phyloP scores from a whole-genome alignment of 2,329 filamentous ascomycete genomes.

The Penicillium freii region DNA sequence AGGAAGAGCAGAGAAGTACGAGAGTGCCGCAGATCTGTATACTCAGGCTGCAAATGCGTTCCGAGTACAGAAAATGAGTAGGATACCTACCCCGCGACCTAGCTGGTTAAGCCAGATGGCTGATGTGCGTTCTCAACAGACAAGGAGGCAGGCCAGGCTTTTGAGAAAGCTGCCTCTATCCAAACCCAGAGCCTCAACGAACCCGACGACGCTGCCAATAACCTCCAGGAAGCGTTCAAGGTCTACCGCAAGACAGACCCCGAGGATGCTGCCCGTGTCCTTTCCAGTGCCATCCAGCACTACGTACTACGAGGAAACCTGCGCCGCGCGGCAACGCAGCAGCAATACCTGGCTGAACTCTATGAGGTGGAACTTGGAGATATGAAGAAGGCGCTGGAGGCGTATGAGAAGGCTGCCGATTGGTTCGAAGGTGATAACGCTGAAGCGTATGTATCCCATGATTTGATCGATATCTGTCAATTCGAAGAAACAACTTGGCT shows the following conservation, averaged over 20 bases:
- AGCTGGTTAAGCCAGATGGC: neutral
- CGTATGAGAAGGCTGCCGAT: constrained; percentile 79
- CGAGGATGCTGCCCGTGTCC: constrained; percentile 74
- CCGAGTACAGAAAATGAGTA: constrained; percentile 79
- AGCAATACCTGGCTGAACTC: constrained; percentile 83
- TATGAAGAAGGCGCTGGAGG: constrained; percentile 71
- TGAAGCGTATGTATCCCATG: constrained; percentile 57
- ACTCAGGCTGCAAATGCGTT: constrained; percentile 89
- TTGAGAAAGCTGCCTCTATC: constrained; percentile 80
- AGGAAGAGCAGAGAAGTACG: constrained; percentile 81
- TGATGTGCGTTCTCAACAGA: constrained; percentile 49
- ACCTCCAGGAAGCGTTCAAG: constrained; percentile 88
- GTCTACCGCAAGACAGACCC: constrained; percentile 84
- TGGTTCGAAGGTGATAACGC: constrained; percentile 91
- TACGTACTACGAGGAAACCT: constrained; percentile 91
- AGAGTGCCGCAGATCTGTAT: constrained; percentile 84
- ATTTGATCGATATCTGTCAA: neutral
- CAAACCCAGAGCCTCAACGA: constrained; percentile 81
- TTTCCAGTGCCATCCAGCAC: constrained; percentile 76
- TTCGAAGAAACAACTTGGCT: neutral
- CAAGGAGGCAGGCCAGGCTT: constrained; percentile 80
- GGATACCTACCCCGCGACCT: constrained; percentile 32
- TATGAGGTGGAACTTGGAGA: constrained; percentile 81
- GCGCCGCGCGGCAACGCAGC: constrained; percentile 81
- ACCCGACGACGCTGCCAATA: constrained; percentile 87